Evolutionary conservation across 2,329 filamentous ascomycete species (phyloP), one percentile per base, ranked within the genome.

Genomic region (Colletotrichum siamense): DNA sequence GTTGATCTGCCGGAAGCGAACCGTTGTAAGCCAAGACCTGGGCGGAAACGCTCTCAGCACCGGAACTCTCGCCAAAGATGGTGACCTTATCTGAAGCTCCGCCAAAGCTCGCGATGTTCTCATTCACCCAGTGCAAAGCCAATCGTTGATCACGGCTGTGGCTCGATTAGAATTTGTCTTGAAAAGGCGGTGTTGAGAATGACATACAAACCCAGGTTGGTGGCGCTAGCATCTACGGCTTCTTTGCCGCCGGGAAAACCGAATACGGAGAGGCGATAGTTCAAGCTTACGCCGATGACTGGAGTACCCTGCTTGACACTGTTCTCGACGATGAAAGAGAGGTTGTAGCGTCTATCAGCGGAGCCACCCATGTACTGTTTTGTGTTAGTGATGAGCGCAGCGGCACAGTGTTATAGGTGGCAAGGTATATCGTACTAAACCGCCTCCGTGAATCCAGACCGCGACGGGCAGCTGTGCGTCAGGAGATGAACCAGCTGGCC

Each of bases 381-480:
- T 18, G 49, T 73, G 65, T 73, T 49, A 73, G 69, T 28, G 13
- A 6, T 24, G 28, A 59, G 52, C 26, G 6, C 9, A 16, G 32
- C 28, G 22, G 18, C 36, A 34, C n/a, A 26, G 24, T 16, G 8
- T 64, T 34, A 8, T 16, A 64, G 16, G 12, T 52, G 44, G 44
- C 44, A 26, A 64, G 62, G 12, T 13, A 18, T 15, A 26, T 24
- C 62, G 28, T 63, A 75, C 71, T 63, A 84, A 62, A 18, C 82
- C 82, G 28, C 83, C 83, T 39, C 87, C 88, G 73, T 92, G 89
- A 61, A 93, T 91, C 91, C 91, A 93, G 1, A 92, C 86, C 13
- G 86, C 87, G 8, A 93, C 89, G 0, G 91, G 92, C 4, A 93
- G 84, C 10, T 83, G 85, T 4, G 82, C 81, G 9, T 80, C 79